A percentile compares a stretch with the other conserved stretches of the same genome.
phyloP scores from a whole-genome alignment of 2,329 filamentous ascomycete genomes.

The Colletotrichum horii region DNA sequence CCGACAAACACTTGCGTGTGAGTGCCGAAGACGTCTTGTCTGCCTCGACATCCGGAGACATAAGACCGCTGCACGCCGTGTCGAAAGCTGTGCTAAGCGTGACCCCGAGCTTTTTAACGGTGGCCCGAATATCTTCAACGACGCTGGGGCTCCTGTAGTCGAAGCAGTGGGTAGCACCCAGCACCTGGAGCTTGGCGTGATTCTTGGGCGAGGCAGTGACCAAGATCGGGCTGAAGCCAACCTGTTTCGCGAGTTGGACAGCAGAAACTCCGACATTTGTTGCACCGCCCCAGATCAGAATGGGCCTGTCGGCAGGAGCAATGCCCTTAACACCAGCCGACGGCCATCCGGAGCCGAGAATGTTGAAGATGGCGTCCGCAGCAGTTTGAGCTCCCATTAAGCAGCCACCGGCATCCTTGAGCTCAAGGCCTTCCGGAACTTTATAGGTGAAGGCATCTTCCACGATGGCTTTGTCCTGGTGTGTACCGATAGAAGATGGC shows the following conservation, averaged over 20 bases:
- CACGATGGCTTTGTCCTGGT: background rate
- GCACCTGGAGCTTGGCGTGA: slow-evolving; percentile 30
- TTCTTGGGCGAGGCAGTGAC: slow-evolving; percentile 35
- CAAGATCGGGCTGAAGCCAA: slow-evolving; percentile 34
- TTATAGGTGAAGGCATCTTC: background rate
- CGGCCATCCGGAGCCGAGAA: background rate
- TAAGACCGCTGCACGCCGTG: background rate
- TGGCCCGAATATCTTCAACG: background rate
- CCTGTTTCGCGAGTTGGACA: slow-evolving; percentile 37
- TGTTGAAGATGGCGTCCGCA: background rate
- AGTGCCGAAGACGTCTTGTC: background rate
- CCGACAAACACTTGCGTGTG: background rate
- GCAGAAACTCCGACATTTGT: slow-evolving; percentile 37
- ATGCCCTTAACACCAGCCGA: background rate
- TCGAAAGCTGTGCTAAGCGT: background rate
- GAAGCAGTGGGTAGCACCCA: slow-evolving; percentile 39
- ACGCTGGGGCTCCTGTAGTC: slow-evolving; percentile 29
- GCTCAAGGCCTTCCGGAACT: background rate
- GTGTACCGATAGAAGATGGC: background rate
- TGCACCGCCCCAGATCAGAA: slow-evolving; percentile 42
- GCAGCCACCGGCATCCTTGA: background rate
- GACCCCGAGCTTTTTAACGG: background rate
- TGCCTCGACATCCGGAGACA: background rate
- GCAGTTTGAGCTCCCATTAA: background rate
- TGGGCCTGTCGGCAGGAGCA: background rate